These are phyloP conservation scores for Phytophthora pini DNA, from an alignment of 352 stramenopile species.

Conservation along the genomic window DNA sequence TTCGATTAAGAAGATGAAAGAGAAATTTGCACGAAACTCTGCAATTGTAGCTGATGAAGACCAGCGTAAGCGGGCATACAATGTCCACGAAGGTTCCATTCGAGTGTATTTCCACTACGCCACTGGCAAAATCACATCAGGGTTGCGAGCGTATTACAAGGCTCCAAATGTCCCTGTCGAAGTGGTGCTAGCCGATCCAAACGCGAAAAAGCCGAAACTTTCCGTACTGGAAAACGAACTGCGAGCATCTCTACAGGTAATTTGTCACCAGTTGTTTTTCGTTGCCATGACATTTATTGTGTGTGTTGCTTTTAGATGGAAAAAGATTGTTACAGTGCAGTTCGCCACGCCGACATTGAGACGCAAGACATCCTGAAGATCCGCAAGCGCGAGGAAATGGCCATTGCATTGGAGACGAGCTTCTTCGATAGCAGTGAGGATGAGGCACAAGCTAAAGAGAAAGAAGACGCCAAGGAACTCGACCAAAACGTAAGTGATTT, in stretches of 20 bases:
- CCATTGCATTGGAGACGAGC: conserved; percentile 83
- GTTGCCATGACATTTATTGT: neutral
- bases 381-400: conserved; percentile 88
- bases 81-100: conserved; percentile 91
- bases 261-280: neutral
- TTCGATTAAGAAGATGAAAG: conserved; percentile 93
- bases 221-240: conserved; percentile 82
- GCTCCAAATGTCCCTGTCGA: conserved; percentile 69
- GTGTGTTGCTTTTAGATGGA: conserved; percentile 51
- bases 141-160: conserved; percentile 84
- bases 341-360: conserved; percentile 90
- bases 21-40: conserved; percentile 88
- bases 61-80: conserved; percentile 91
- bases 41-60: conserved; percentile 70
- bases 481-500: conserved; percentile 63
- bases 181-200: conserved; percentile 77
- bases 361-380: conserved; percentile 92
- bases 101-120: conserved; percentile 92
- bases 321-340: conserved; percentile 91
- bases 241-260: conserved; percentile 62
- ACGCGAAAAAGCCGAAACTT: conserved; percentile 64
- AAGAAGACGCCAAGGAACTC: conserved; percentile 71
- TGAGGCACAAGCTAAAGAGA: conserved; percentile 63
- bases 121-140: conserved; percentile 91
- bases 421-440: conserved; percentile 85